Evolutionary conservation across 2,329 filamentous ascomycete species (phyloP), one percentile per base, ranked within the genome.

Genomic region (Mycosphaerelloides madeirae): DNA sequence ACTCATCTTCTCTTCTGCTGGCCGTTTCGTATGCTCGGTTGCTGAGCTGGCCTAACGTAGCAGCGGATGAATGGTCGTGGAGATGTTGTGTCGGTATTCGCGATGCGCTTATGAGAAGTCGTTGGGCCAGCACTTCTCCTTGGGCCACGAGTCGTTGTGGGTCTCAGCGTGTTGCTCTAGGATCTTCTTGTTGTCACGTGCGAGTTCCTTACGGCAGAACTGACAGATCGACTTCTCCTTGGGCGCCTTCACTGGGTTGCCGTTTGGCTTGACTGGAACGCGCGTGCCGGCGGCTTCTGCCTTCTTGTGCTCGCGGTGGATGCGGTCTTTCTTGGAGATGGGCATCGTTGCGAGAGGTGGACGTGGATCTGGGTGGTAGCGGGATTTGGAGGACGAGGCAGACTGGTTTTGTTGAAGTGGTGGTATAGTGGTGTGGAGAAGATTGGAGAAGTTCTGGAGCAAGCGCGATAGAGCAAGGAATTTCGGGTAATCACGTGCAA

Each of bases 41-140:
- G 22, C 6, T 6, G 22, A 25, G 22, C 22, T 25, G 9, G 5
- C 6, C 22, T 25, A 9, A 9, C 22, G 22, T 6, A 25, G 22
- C 22, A 25, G 5, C 22, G 22, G n/a, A n/a, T 25, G 22, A 25
- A 25, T 25, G n/a, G n/a, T n/a, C 9, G 22, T 25, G 22, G 22
- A 25, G 22, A 9, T 25, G 9, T 25, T 25, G 22, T 25, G 22
- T 25, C 6, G 22, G 9, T 25, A 9, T 25, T 6, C 9, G 22
- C 9, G 22, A 25, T 9, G 22, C 22, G 22, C 22, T 25, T 15
- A 31, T 11, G 38, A 7, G 44, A 54, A 54, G 46, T 54, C 48
- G 40, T 72, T 73, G 2, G 76, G 76, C 70, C 73, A 79, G 66
- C 76, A 79, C 68, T 78, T 78, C 67, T 78, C 75, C 68, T 77